A percentile compares a stretch with the other conserved stretches of the same genome.
These are phyloP conservation scores for Omphalea diandra DNA, from an alignment of 441 rosid genomes.

Conservation along the genomic window DNA sequence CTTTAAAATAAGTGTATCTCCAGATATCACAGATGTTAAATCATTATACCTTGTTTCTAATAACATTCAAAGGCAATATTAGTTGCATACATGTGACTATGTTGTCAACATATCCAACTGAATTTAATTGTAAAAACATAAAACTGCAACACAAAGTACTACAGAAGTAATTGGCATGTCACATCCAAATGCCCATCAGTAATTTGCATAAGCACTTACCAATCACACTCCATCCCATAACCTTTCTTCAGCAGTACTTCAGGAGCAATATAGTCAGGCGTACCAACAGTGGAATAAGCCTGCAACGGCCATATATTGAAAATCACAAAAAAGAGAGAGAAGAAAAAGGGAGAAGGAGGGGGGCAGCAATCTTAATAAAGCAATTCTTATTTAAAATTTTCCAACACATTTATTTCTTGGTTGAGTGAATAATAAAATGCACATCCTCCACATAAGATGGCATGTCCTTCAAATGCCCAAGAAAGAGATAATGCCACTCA, in stretches of 20 bases:
- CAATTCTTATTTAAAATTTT: no score
- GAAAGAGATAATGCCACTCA: no score
- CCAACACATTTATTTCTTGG: no score
- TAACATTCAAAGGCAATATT: constrained; percentile 10
- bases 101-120: not conserved
- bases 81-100: not conserved
- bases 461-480: no score
- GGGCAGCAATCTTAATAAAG: no score
- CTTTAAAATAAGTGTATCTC: constrained; percentile 12
- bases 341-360: constrained; percentile 4
- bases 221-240: constrained; percentile 97
- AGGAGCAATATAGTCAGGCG: constrained; percentile 99
- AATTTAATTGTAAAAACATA: not conserved
- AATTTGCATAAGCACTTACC: constrained; percentile 46
- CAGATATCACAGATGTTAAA: constrained; percentile 5
- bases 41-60: not conserved
- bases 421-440: no score
- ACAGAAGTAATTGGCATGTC: not conserved
- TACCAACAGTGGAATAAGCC: constrained; percentile 99
- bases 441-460: no score
- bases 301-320: constrained; percentile 30
- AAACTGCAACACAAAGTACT: not conserved
- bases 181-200: constrained; percentile 10
- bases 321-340: not conserved
- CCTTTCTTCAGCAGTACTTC: constrained; percentile 97